Conservation (phyloP, 2,329 filamentous ascomycete species). For the Metarhizium sp. region DNA sequence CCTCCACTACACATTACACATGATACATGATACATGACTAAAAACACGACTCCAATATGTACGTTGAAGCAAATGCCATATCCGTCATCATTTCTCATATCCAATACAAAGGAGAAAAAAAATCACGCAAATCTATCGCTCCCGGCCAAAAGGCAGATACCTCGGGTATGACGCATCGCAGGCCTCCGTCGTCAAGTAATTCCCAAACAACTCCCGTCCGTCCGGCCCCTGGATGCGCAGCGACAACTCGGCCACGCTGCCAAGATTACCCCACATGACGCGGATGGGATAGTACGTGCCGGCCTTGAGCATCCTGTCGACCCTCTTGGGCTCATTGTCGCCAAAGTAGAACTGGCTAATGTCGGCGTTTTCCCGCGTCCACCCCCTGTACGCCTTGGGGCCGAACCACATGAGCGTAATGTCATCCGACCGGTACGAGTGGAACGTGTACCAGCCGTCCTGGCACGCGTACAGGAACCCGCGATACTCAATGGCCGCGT, state of each 20-base stretch:
- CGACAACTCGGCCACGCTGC: conserved; percentile 2
- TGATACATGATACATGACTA: too few species aligned
- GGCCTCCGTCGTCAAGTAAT: conserved; percentile 7
- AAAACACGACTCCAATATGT: neutral
- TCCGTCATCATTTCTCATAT: neutral
- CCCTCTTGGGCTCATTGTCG: conserved; percentile 1
- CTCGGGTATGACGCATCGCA: conserved; percentile 6
- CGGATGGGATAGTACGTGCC: conserved; percentile 8
- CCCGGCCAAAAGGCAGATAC: neutral
- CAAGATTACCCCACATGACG: conserved; percentile 8
- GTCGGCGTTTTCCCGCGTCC: conserved; percentile 6
- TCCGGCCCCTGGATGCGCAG: conserved; percentile 6
- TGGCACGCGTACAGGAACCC: conserved; percentile 7
- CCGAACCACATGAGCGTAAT: conserved; percentile 9
- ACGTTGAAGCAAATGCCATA: neutral
- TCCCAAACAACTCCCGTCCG: conserved; percentile 2
- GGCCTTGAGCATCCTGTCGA: conserved; percentile 1
- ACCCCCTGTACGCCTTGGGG: neutral
- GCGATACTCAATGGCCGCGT: conserved; percentile 6
- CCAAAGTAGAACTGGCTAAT: conserved; percentile 7
- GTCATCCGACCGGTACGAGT: conserved; percentile 7
- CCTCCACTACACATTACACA: too few species aligned
- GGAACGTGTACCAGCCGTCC: conserved; percentile 5
- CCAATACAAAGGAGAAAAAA: too few species aligned
- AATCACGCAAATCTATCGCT: neutral